Conservation (phyloP, 306 rosid genomes). For the Begonia fuchsioides region DNA sequence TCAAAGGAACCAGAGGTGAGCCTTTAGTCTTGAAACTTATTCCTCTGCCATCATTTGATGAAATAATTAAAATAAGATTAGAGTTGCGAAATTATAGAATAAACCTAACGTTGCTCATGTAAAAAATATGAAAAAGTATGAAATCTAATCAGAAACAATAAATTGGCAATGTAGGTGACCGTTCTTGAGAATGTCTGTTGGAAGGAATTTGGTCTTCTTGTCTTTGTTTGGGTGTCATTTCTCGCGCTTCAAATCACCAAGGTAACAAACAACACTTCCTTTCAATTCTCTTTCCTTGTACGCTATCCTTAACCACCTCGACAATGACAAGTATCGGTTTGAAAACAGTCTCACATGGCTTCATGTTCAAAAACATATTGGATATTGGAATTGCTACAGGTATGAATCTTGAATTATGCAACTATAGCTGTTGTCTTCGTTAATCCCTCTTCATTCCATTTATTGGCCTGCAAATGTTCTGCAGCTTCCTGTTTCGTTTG, state of each 20-base stretch:
- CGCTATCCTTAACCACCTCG: no score
- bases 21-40: no score
- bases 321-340: not conserved
- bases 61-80: no score
- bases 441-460: no score
- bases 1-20: constrained; percentile 23
- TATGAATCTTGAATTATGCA: constrained; percentile 1
- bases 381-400: constrained; percentile 73
- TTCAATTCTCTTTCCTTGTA: no score
- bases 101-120: no score
- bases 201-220: constrained; percentile 83
- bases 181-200: constrained; percentile 56
- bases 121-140: no score
- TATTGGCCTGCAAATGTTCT: not conserved
- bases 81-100: no score
- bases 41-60: no score
- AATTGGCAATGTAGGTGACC: constrained; percentile 38
- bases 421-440: no score
- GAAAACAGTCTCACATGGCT: constrained; percentile 31
- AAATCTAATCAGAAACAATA: constrained; percentile 1
- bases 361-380: constrained; percentile 62
- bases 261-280: constrained; percentile 20
- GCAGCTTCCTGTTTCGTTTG: not conserved
- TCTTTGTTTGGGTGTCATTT: constrained; percentile 78
- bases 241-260: constrained; percentile 62